Evolutionary conservation across 2,329 filamentous ascomycete species (phyloP).

Genomic region (Epicoccum sorghinum): DNA sequence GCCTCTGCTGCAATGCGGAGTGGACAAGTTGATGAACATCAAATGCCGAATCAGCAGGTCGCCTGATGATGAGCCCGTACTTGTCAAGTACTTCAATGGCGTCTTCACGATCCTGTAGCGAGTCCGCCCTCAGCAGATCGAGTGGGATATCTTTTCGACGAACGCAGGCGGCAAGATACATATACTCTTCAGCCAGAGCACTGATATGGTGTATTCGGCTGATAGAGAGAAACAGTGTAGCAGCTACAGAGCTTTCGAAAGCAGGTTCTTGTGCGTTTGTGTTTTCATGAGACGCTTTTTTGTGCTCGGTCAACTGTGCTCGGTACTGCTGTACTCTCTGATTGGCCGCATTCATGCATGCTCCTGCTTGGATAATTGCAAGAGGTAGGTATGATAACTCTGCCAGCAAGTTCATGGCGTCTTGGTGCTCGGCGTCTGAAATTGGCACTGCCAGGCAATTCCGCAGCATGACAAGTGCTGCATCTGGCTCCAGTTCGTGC

Average conservation of each 20-base stretch:
- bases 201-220: too few relatives aligned
- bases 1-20: too few relatives aligned
- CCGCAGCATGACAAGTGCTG: constrained; percentile 26
- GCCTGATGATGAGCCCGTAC: too few relatives aligned
- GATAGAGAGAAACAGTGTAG: background rate
- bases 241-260: constrained; percentile 48
- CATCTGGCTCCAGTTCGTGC: constrained; percentile 18
- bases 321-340: constrained; percentile 22
- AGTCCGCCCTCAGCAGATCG: too few relatives aligned
- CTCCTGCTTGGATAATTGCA: constrained; percentile 26
- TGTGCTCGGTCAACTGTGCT: constrained; percentile 16
- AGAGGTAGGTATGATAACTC: constrained; percentile 27
- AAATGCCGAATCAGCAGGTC: too few relatives aligned
- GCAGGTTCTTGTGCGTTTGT: constrained; percentile 26
- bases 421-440: constrained; percentile 12
- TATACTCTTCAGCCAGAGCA: too few relatives aligned
- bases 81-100: too few relatives aligned
- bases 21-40: too few relatives aligned
- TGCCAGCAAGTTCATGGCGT: constrained; percentile 11
- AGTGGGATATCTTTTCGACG: too few relatives aligned
- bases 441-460: constrained; percentile 15
- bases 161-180: too few relatives aligned
- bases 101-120: too few relatives aligned
- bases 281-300: constrained; percentile 41
- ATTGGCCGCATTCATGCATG: constrained; percentile 16